A percentile compares a stretch with the other conserved stretches of the same genome.
These are phyloP conservation scores for Arabidopsis hybrid DNA, from an alignment of 441 rosid genomes.

Conservation along the genomic window DNA sequence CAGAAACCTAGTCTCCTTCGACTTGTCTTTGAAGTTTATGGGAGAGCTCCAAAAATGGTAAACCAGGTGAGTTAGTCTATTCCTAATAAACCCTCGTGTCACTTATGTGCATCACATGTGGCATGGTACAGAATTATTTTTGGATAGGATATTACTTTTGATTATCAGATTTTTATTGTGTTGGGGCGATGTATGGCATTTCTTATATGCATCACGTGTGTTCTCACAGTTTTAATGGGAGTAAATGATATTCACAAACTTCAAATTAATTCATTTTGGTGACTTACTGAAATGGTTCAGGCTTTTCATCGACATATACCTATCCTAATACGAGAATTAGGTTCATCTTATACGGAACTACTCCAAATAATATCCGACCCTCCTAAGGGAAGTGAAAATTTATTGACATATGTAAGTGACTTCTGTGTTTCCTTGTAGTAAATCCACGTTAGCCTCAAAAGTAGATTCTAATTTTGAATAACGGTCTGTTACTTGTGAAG, in stretches of 20 bases:
- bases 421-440: constrained; percentile 33
- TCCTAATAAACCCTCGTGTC: constrained; percentile 13
- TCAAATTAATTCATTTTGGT: constrained; percentile 27
- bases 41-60: constrained; percentile 80
- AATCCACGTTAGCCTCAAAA: constrained; percentile 24
- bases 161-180: not conserved
- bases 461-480: constrained; percentile 36
- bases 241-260: constrained; percentile 20
- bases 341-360: constrained; percentile 84
- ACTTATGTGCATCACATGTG: constrained; percentile 22
- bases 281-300: constrained; percentile 49
- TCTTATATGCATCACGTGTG: constrained; percentile 4
- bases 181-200: constrained; percentile 1
- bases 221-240: constrained; percentile 24
- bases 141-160: constrained; percentile 7
- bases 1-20: constrained; percentile 95
- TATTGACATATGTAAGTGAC: constrained; percentile 78
- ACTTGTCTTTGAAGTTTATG: constrained; percentile 81
- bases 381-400: constrained; percentile 98
- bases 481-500: constrained; percentile 53
- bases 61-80: constrained; percentile 70
- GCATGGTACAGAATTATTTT: not conserved
- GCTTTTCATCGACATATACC: constrained; percentile 98
- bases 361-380: constrained; percentile 91
- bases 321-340: constrained; percentile 78